Conservation (phyloP, 2,329 filamentous ascomycete genomes). For the Sporothrix globosa region DNA sequence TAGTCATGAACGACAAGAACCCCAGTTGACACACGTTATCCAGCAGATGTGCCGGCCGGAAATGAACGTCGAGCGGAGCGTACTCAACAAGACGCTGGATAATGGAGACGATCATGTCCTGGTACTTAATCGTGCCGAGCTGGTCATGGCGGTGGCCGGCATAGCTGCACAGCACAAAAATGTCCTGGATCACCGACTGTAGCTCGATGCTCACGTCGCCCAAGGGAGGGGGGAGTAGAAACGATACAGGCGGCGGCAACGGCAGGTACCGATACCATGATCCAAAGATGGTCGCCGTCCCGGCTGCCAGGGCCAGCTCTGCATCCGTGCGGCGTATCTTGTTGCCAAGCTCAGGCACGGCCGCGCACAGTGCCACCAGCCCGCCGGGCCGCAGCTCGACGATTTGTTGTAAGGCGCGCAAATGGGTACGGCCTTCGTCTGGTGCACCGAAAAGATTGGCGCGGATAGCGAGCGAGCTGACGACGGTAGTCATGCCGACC, state of each 20-base stretch:
- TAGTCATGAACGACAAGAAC: conserved; percentile 20
- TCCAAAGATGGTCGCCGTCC: conserved; percentile 21
- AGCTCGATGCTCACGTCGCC: not conserved
- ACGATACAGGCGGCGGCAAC: not conserved
- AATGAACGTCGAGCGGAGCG: not conserved
- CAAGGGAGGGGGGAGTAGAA: not conserved
- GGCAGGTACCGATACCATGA: not conserved
- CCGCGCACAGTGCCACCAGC: conserved; percentile 16
- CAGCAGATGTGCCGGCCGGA: not conserved
- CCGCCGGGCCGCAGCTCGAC: conserved; percentile 14
- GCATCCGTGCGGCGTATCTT: conserved; percentile 16
- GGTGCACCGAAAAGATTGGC: conserved; percentile 1
- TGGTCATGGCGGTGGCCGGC: conserved; percentile 2
- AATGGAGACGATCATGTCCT: conserved; percentile 24
- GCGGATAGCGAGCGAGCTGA: conserved; percentile 25
- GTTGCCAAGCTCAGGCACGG: conserved; percentile 20
- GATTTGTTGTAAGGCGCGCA: conserved; percentile 6
- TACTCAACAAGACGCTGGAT: conserved; percentile 25
- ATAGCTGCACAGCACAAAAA: conserved; percentile 9
- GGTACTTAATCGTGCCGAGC: conserved; percentile 16
- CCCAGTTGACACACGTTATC: conserved; percentile 19
- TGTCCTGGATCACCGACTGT: not conserved
- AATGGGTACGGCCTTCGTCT: conserved; percentile 10
- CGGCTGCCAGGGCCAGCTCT: not conserved
- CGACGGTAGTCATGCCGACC: not conserved